Percentiles rank a stretch among this genome's conserved stretches.
These are phyloP conservation scores for Metschnikowia matae DNA, from an alignment of 805 yeast genomes.

Conservation along the genomic window DNA sequence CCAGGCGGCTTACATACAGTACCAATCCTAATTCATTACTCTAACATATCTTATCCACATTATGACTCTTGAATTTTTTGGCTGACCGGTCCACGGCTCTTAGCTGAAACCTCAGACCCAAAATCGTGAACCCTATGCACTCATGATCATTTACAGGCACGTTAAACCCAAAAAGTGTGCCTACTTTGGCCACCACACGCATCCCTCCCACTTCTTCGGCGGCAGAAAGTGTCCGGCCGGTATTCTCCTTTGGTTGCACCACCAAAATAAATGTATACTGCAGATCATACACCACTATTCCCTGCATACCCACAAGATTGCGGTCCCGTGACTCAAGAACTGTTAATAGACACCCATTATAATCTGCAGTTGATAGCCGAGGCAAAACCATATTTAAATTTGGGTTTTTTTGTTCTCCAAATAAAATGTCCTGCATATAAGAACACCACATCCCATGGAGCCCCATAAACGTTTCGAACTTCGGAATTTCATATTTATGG, in stretches of 20 bases:
- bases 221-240: conserved; percentile 17
- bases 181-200: conserved; percentile 62
- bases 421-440: conserved; percentile 58
- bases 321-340: conserved; percentile 57
- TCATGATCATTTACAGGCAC: conserved; percentile 32
- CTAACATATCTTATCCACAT: conserved; percentile 48
- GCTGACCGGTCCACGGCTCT: conserved; percentile 79
- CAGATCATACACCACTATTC: conserved; percentile 83
- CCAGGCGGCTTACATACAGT: too few species aligned
- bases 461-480: conserved; percentile 48
- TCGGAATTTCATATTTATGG: conserved; percentile 28
- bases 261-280: conserved; percentile 66
- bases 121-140: conserved; percentile 53
- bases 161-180: conserved; percentile 56
- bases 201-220: conserved; percentile 55
- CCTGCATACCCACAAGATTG: conserved; percentile 56
- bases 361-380: conserved; percentile 72
- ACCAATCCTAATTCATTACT: too few species aligned
- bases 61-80: conserved; percentile 78
- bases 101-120: conserved; percentile 76
- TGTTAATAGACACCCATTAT: conserved; percentile 65
- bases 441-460: conserved; percentile 70
- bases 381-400: conserved; percentile 36
- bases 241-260: conserved; percentile 40
- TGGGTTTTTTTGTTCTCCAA: conserved; percentile 27